Evolutionary conservation across 257 asterid genomes (phyloP), one percentile per base, ranked within the genome.

Genomic region (Penstemon davidsonii): DNA sequence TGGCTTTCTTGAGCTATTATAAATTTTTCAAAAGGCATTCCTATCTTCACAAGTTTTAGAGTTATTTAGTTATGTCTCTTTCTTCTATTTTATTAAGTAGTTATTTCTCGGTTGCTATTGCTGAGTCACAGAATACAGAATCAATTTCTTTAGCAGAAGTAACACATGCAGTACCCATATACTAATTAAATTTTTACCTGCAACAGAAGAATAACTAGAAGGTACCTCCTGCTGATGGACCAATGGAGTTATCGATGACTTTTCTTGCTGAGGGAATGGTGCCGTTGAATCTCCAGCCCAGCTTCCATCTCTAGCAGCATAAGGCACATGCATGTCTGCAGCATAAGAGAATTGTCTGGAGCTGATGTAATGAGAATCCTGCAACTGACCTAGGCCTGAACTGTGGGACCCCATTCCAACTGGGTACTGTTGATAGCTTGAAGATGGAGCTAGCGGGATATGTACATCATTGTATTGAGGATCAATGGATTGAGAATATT

Each of bases 171-270:
- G 72, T 75, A 81, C 64, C 75, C 75, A 69, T 66, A 81, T 64
- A 75, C 78, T 70, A 82, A 64, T 81, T 74, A 80, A 76, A 76
- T 67, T 81, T 85, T 94, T 94, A 94, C 99, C 99, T 94, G 96
- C 77, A 83, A 85, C 81, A 88, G 99, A 88, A 91, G 97, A 87
- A 94, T 94, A 94, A 94, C 97, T 91, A 94, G 96, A 94, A 94
- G 99, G 93, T 94, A 94, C 99, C 99, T 94, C 99, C 99, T 89
- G 99, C 99, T 79, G 97, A 83, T 81, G 93, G 85, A 80, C 83
- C 54, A 84, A 74, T 82, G 93, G 82, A 75, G 80, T 86, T 63
- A 78, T 75, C 65, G 95, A 82, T 50, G 89, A 80, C 67, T 76
- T 84, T 68, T 83, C 89, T 62, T 68, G 84, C 67, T 76, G 89